Percentiles rank a stretch among this genome's conserved stretches.
These are phyloP conservation scores for Capronia epimyces DNA, from an alignment of 2,329 filamentous ascomycete genomes.

Conservation along the genomic window DNA sequence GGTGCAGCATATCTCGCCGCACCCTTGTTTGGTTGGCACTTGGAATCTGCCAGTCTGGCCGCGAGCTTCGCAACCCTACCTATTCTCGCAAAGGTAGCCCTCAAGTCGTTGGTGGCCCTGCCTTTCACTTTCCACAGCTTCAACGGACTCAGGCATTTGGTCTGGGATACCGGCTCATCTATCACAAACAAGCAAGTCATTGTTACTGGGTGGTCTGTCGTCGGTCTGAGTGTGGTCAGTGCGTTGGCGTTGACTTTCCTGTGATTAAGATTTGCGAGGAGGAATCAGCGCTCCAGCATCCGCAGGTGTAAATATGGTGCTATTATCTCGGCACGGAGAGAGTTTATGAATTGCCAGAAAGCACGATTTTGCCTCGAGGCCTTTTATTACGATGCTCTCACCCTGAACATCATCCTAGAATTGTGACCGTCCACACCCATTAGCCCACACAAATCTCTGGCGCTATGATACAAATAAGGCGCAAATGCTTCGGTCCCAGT, in stretches of 20 bases:
- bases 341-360: not conserved
- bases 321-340: not conserved
- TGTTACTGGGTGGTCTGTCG: conserved; percentile 24
- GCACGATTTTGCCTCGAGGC: not conserved
- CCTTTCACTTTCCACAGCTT: conserved; percentile 64
- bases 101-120: conserved; percentile 56
- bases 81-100: conserved; percentile 50
- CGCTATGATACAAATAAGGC: too few species aligned
- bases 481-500: too few species aligned
- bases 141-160: conserved; percentile 67
- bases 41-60: conserved; percentile 59
- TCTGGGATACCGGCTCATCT: conserved; percentile 61
- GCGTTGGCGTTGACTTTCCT: conserved; percentile 23
- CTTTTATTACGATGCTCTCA: not conserved
- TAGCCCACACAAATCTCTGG: too few species aligned
- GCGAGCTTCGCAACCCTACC: conserved; percentile 61
- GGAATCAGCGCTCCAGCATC: not conserved
- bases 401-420: too few species aligned
- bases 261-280: not conserved
- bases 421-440: too few species aligned
- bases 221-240: conserved; percentile 20
- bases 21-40: conserved; percentile 66
- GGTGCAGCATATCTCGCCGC: conserved; percentile 73
- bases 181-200: conserved; percentile 62
- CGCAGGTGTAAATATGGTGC: conserved; percentile 6